Evolutionary conservation across 2,329 filamentous ascomycete species (phyloP).

Genomic region (Stachybotrys chartarum): DNA sequence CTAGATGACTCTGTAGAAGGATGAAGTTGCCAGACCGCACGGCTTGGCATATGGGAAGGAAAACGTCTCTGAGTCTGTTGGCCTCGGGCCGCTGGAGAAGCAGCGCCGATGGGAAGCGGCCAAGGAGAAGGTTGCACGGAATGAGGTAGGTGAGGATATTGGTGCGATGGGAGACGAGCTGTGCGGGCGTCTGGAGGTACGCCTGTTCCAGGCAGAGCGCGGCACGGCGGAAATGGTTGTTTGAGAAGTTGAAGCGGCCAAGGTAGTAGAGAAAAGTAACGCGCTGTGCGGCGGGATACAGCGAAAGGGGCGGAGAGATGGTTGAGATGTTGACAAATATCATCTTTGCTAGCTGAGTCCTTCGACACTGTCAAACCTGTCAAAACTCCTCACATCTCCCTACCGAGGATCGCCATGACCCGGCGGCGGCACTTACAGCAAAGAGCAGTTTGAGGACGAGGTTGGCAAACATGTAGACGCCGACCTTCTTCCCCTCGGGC

Average conservation of each 20-base stretch:
- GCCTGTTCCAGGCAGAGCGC: conserved; percentile 69
- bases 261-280: conserved; percentile 95
- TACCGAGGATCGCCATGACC: no score
- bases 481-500: conserved; percentile 77
- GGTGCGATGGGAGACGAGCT: conserved; percentile 65
- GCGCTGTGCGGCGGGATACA: conserved; percentile 79
- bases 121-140: conserved; percentile 74
- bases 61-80: conserved; percentile 55
- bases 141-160: conserved; percentile 80
- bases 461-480: conserved; percentile 89
- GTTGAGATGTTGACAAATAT: conserved; percentile 84
- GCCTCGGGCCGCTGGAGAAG: conserved; percentile 61
- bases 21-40: conserved; percentile 69
- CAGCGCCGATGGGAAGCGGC: conserved; percentile 64
- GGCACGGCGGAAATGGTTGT: conserved; percentile 74
- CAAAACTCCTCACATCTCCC: not conserved
- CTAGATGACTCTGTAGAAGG: conserved; percentile 63
- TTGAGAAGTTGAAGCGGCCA: conserved; percentile 81
- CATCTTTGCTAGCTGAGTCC: conserved; percentile 76
- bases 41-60: conserved; percentile 64
- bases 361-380: conserved; percentile 52
- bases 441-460: conserved; percentile 84
- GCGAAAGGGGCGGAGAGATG: conserved; percentile 70
- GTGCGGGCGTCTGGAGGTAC: conserved; percentile 59
- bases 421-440: conserved; percentile 43